Conservation (phyloP, 108 stramenopile genomes). For the Schizochytrium sp. region DNA sequence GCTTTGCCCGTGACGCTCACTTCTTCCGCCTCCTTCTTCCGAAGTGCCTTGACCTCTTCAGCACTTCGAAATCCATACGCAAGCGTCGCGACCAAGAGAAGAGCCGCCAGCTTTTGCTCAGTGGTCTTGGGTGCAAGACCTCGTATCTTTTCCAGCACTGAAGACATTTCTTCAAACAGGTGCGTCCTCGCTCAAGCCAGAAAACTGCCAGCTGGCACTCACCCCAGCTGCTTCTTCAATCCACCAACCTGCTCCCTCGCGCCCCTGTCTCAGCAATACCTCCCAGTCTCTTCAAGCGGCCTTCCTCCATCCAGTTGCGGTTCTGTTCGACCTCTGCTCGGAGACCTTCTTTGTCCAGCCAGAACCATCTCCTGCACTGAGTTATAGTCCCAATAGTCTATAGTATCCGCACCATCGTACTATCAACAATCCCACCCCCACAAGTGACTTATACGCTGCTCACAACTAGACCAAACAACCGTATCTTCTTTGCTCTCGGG, state of each 20-base stretch:
- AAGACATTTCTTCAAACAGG: not conserved
- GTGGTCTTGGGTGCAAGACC: not conserved
- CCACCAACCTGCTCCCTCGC: not conserved
- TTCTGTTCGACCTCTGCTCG: no score
- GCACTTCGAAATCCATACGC: constrained; percentile 42
- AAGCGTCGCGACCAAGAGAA: not conserved
- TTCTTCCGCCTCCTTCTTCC: not conserved
- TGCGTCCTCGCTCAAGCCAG: not conserved
- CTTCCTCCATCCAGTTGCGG: no score
- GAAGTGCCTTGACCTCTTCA: not conserved
- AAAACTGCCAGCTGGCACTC: not conserved
- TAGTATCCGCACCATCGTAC: no score
- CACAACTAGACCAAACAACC: no score
- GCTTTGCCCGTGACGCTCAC: constrained; percentile 25
- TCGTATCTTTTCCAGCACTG: not conserved
- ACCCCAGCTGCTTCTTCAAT: not conserved
- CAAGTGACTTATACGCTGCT: no score
- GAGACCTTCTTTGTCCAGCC: no score
- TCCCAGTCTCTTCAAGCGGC: no score
- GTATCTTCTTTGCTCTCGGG: no score
- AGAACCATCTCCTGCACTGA: no score
- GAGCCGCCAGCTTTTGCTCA: not conserved
- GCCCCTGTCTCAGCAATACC: not conserved
- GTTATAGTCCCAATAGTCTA: no score
- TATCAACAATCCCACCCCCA: no score